phyloP scores from a whole-genome alignment of 768 basidiomycete genomes.

The Cantharellus anzutake region DNA sequence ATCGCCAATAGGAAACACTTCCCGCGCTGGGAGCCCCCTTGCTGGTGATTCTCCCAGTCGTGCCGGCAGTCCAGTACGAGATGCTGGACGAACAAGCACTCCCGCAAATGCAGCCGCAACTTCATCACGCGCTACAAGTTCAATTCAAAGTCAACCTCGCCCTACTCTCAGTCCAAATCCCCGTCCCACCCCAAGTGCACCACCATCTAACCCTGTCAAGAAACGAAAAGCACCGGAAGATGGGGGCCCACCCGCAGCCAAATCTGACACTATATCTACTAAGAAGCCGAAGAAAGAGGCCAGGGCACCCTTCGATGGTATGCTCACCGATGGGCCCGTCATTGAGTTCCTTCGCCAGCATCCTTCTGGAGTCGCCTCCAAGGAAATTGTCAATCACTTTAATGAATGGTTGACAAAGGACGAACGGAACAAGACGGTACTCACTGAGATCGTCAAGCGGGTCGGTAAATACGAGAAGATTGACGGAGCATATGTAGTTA shows the following conservation, averaged over 20 bases:
- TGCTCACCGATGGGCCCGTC: conserved; percentile 1
- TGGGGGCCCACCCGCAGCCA: neutral
- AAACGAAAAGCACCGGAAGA: neutral
- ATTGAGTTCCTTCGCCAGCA: neutral
- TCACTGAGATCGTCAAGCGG: conserved; percentile 33
- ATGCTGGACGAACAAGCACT: conserved; percentile 6
- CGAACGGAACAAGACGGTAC: conserved; percentile 1
- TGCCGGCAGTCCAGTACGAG: conserved; percentile 17
- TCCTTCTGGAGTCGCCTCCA: neutral
- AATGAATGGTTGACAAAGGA: neutral
- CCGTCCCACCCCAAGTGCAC: neutral
- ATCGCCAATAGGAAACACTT: conserved; percentile 18
- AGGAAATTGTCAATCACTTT: neutral
- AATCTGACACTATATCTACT: conserved; percentile 1
- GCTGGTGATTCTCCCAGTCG: conserved; percentile 15
- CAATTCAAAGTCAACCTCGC: conserved; percentile 33
- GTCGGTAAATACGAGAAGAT: conserved; percentile 1
- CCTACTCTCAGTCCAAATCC: conserved; percentile 10
- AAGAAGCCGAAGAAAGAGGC: conserved; percentile 24
- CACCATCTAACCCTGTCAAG: conserved; percentile 2
- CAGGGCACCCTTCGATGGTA: conserved; percentile 1
- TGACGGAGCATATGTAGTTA: neutral
- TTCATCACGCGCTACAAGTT: conserved; percentile 15
- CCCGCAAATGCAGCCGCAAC: conserved; percentile 26
- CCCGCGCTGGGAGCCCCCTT: conserved; percentile 39